These are phyloP conservation scores for Claviceps arundinis DNA, from an alignment of 2,329 filamentous ascomycete genomes.

Conservation along the genomic window DNA sequence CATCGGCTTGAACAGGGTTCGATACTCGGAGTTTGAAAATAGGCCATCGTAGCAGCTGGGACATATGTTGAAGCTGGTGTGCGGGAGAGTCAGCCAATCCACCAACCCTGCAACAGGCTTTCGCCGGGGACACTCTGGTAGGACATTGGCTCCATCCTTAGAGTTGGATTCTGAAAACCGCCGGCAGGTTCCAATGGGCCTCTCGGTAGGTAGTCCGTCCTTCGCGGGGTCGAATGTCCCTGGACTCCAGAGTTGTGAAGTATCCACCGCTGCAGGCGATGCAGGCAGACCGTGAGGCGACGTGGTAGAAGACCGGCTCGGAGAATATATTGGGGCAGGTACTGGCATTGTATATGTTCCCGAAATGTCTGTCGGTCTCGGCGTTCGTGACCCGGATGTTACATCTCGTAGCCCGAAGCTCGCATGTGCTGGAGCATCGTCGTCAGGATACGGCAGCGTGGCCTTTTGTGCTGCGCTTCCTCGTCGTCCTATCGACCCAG, in stretches of 20 bases:
- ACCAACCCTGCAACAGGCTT: slow-evolving; percentile 47
- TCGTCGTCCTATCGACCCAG: slow-evolving; percentile 13
- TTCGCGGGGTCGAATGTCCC: slow-evolving; percentile 29
- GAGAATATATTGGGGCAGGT: background rate
- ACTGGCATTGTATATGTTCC: slow-evolving; percentile 14
- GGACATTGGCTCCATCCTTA: slow-evolving; percentile 15
- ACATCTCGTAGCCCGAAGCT: slow-evolving; percentile 12
- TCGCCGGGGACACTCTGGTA: slow-evolving; percentile 59
- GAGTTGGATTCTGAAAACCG: slow-evolving; percentile 36
- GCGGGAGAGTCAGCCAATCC: slow-evolving; percentile 71
- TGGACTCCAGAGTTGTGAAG: slow-evolving; percentile 30
- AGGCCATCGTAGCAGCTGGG: slow-evolving; percentile 63
- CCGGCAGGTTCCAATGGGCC: slow-evolving; percentile 32
- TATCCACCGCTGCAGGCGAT: slow-evolving; percentile 4
- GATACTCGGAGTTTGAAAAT: slow-evolving; percentile 55
- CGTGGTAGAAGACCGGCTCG: background rate
- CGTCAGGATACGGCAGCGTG: slow-evolving; percentile 25
- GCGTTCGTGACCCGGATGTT: background rate
- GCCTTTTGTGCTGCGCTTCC: slow-evolving; percentile 11
- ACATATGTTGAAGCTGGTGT: slow-evolving; percentile 66
- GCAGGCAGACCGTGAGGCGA: background rate
- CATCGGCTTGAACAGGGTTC: slow-evolving; percentile 46
- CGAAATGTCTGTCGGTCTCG: slow-evolving; percentile 1
- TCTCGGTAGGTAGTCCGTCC: slow-evolving; percentile 21
- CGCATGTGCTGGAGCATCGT: slow-evolving; percentile 15